Evolutionary conservation across 495 filamentous ascomycete genomes (phyloP), one percentile per base, ranked within the genome.

Genomic region (Penicillium turbatum): DNA sequence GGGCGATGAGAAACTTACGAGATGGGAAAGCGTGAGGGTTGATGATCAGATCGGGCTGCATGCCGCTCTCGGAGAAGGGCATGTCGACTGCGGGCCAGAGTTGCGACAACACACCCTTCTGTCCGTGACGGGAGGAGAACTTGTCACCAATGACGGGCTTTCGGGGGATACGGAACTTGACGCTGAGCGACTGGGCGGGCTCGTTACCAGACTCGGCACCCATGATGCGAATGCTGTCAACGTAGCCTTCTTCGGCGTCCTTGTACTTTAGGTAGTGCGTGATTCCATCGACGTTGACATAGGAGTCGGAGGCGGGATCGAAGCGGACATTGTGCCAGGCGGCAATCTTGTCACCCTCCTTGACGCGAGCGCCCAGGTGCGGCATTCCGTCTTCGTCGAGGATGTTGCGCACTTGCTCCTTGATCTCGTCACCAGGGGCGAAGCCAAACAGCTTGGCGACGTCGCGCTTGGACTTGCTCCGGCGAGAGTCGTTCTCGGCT

Each of bases 11-110:
- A 39, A 31, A 68, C 74, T 65, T 70, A 71, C 93, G 92, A 51
- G 93, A 97, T n/a, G 93, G 93, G 81, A 98, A 98, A 70, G 93
- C 93, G 80, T 98, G 93, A 54, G 93, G 93, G 72, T 98, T 98
- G 76, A 98, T 98, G 67, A 98, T 98, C 61, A 96, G 77, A 69
- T 98, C 93, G 4, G 93, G 93, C 65, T 96, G 89, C 64, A 98
- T 97, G 53, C 93, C 93, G 39, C 88, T 89, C 74, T 98, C 93
- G 19, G 90, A 90, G 74, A 98, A 98, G 7, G 93, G 93, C 91
- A 98, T 96, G 70, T 98, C 91, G 48, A 87, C 73, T 1, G 85
- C 77, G 7, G 93, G 93, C 90, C 92, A 97, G 64, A 96, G 92
- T 69, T 97, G 92, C n/a, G 89, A 95, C 62, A 82, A 88, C 27